Evolutionary conservation across 306 rosid genomes (phyloP), one percentile per base, ranked within the genome.

Genomic region (Biancaea sappan): DNA sequence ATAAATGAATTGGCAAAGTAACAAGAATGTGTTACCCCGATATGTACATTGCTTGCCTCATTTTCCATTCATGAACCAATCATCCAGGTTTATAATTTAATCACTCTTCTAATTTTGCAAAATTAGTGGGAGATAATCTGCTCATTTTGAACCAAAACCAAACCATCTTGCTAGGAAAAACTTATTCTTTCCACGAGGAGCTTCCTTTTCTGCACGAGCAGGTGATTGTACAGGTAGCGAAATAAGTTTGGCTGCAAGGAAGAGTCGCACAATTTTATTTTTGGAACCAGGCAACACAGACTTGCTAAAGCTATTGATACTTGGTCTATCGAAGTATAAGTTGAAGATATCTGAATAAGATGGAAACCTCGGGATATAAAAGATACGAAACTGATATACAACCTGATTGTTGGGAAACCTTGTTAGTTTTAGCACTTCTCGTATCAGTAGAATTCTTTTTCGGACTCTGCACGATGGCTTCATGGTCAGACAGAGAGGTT

Each of bases 121-220:
- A 31, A 57, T 61, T 52, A 32, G 32, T 22, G 11, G 51, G 32
- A 31, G 28, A 22, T 16, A 34, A 41, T 64, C 12, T 21, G 43
- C 32, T 89, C 85, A 93, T 87, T 88, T 88, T 60, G 89, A 48
- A 44, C 96, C 96, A 83, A 93, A 91, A 89, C 93, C 93, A 60
- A 93, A 89, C 98, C 98, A 91, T 65, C 87, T 89, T 67, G 92
- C 85, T 12, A 91, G 78, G 87, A 84, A 93, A 83, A 86, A 90
- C 77, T 74, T 81, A 63, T 84, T 89, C 84, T 91, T 93, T 76
- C 90, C 95, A 9, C 87, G 84, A 43, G 86, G 47, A 56, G 81
- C 66, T 53, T 87, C 88, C 21, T 83, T 74, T 43, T 84, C 80
- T 35, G 72, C 76, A 66, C 69, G 75, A 19, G 83, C 68, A 16